phyloP scores from a whole-genome alignment of 257 asterid species.

The Paraleonurus japonicus region DNA sequence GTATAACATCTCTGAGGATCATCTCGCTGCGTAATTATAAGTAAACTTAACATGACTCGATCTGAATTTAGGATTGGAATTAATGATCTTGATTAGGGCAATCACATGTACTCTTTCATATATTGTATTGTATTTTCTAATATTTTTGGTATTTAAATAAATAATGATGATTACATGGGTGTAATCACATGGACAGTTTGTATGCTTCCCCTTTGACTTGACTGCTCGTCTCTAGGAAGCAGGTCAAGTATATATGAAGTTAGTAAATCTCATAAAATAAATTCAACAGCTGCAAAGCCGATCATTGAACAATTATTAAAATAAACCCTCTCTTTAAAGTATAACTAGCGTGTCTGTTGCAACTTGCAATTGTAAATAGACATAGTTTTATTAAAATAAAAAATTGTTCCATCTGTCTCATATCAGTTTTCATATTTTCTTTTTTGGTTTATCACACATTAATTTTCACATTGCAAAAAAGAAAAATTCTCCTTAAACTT shows the following conservation, averaged over 20 bases:
- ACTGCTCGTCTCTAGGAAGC: slow-evolving; percentile 14
- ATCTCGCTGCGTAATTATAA: not conserved
- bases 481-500: too few relatives aligned
- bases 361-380: too few relatives aligned
- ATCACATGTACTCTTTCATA: not conserved
- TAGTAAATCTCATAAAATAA: not conserved
- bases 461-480: too few relatives aligned
- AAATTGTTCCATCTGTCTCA: too few relatives aligned
- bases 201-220: slow-evolving; percentile 19
- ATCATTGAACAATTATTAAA: not conserved
- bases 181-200: slow-evolving; percentile 28
- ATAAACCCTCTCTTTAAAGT: not conserved
- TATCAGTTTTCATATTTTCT: too few relatives aligned
- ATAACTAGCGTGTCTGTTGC: too few relatives aligned
- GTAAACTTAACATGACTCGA: not conserved
- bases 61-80: not conserved
- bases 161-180: slow-evolving; percentile 1
- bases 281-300: not conserved
- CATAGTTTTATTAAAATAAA: too few relatives aligned
- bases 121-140: not conserved
- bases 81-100: not conserved
- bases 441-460: too few relatives aligned
- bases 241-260: not conserved
- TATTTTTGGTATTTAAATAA: not conserved
- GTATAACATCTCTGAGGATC: too few relatives aligned